Evolutionary conservation across 2,329 filamentous ascomycete genomes (phyloP), one percentile per base, ranked within the genome.

Genomic region (Penicillium sp.): DNA sequence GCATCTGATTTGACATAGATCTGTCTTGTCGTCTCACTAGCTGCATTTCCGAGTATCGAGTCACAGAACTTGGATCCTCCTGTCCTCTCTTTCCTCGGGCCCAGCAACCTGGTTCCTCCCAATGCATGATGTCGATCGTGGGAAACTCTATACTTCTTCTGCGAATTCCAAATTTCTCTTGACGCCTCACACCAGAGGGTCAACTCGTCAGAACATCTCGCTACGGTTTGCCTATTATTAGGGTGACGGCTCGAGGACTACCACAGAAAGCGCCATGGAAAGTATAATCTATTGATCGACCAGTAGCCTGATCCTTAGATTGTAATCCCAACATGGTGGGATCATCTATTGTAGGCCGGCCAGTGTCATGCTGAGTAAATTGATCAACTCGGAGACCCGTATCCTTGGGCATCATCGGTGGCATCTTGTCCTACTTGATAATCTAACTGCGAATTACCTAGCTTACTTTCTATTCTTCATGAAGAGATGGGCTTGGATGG

Each of bases 121-220:
- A 60, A 67, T 47, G 64, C 66, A 67, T 44, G 62, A 29, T 38
- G 64, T 63, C 65, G 64, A 67, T 67, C 65, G 19, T 54, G 30
- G 9, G 29, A 62, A 64, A 61, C 55, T 64, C 58, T 62, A 63
- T 60, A 61, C n/a, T 15, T 29, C 45, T 38, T 60, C 46, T 26
- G 26, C 26, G 29, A 48, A 63, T 66, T 64, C 51, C 62, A 63
- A 66, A 63, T 64, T 26, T 26, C 44, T 31, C 15, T 17, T 29
- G 48, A 59, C 30, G 50, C 56, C 61, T 58, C 62, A 61, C 62
- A 62, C 58, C 49, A 47, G 38, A 31, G 58, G n/a, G 13, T 6
- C 35, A 41, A 41, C 35, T 15, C 6, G 35, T 15, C 13, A 41
- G 15, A 15, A 41, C 35, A 15, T 15, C 35, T 41, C 35, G 35